phyloP scores from a whole-genome alignment of 2,329 filamentous ascomycete genomes.

The Scorias spongiosa region DNA sequence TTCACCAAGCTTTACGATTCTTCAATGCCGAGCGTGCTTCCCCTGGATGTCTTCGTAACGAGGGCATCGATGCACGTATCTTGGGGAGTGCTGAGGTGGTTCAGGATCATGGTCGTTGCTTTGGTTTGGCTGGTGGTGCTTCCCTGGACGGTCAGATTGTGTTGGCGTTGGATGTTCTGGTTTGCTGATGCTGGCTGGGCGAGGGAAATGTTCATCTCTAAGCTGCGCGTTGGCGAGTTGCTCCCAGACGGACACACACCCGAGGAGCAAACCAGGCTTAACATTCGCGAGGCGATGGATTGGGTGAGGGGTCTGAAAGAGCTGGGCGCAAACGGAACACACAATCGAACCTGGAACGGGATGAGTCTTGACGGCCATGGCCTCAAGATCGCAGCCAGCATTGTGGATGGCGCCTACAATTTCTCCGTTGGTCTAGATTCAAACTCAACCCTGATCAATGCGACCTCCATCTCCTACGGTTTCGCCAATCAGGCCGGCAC shows the following conservation, averaged over 20 bases:
- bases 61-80: slow-evolving; percentile 62
- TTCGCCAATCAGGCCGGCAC: slow-evolving; percentile 11
- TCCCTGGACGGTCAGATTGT: slow-evolving; percentile 77
- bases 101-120: slow-evolving; percentile 59
- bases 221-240: slow-evolving; percentile 5
- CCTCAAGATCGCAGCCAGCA: neutral
- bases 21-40: slow-evolving; percentile 76
- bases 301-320: neutral
- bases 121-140: slow-evolving; percentile 81
- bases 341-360: neutral
- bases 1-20: slow-evolving; percentile 97
- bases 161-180: slow-evolving; percentile 94
- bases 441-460: slow-evolving; percentile 3
- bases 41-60: slow-evolving; percentile 63
- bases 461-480: slow-evolving; percentile 3
- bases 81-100: slow-evolving; percentile 6
- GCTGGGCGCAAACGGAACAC: neutral
- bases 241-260: slow-evolving; percentile 2
- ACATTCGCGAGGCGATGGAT: neutral
- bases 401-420: neutral
- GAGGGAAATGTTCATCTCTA: slow-evolving; percentile 21
- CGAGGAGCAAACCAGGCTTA: neutral
- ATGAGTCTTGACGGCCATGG: neutral
- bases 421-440: neutral
- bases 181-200: slow-evolving; percentile 64